A percentile compares a stretch with the other conserved stretches of the same genome.
Conservation (phyloP, 2,329 filamentous ascomycete species). For the Ciborinia camelliae region DNA sequence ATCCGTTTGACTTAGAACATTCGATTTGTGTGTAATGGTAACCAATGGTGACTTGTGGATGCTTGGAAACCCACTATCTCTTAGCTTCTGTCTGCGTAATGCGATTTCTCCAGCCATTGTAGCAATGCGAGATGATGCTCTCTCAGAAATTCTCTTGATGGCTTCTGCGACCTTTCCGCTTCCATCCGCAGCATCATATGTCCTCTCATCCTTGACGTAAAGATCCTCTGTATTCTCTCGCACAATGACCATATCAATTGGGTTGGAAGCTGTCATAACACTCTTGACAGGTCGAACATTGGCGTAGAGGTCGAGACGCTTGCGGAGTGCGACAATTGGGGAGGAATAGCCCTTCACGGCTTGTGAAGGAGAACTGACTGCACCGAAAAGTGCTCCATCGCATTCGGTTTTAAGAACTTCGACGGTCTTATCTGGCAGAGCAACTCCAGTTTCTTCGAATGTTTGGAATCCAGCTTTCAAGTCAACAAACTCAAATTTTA, state of each 20-base stretch:
- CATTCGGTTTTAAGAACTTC: slow-evolving; percentile 86
- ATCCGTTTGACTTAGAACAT: slow-evolving; percentile 94
- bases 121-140: slow-evolving; percentile 80
- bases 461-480: slow-evolving; percentile 91
- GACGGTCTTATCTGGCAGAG: slow-evolving; percentile 87
- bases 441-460: slow-evolving; percentile 84
- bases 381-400: slow-evolving; percentile 93
- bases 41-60: slow-evolving; percentile 72
- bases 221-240: slow-evolving; percentile 98
- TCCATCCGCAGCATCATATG: slow-evolving; percentile 65
- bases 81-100: slow-evolving; percentile 76
- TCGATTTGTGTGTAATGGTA: slow-evolving; percentile 97
- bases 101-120: slow-evolving; percentile 95
- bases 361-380: slow-evolving; percentile 85
- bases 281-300: slow-evolving; percentile 96
- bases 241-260: slow-evolving; percentile 89
- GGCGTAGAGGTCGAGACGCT: slow-evolving; percentile 90
- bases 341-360: slow-evolving; percentile 94
- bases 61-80: slow-evolving; percentile 54
- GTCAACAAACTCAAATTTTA: slow-evolving; percentile 93
- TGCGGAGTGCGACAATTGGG: slow-evolving; percentile 84
- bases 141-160: slow-evolving; percentile 93
- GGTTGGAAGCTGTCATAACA: slow-evolving; percentile 59
- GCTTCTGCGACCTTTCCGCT: slow-evolving; percentile 86
- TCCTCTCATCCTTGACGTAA: slow-evolving; percentile 86